Conservation (phyloP, 352 stramenopile genomes). For the Phytophthora gonapodyides region DNA sequence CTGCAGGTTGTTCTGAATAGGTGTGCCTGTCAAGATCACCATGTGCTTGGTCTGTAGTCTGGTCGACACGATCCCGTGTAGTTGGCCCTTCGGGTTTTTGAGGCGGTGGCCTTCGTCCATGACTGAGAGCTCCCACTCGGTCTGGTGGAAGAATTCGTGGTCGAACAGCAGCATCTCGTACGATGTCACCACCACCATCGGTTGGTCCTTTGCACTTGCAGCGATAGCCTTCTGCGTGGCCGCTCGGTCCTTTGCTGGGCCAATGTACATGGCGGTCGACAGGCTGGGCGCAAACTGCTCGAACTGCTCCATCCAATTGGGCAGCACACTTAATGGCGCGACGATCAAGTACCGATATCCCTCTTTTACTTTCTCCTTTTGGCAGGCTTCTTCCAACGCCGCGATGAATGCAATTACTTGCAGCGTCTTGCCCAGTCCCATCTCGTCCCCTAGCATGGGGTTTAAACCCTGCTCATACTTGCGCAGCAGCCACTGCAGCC, state of each 20-base stretch:
- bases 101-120: conserved; percentile 90
- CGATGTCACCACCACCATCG: conserved; percentile 71
- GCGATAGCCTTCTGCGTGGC: conserved; percentile 30
- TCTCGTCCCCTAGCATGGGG: conserved; percentile 81
- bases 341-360: conserved; percentile 54
- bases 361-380: conserved; percentile 7
- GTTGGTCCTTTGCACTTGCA: conserved; percentile 17
- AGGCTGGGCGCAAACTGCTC: conserved; percentile 66
- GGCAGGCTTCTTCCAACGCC: conserved; percentile 37
- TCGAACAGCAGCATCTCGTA: conserved; percentile 77
- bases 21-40: conserved; percentile 82
- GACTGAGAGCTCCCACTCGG: conserved; percentile 64
- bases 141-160: conserved; percentile 52
- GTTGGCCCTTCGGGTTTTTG: conserved; percentile 79
- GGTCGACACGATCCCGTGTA: conserved; percentile 55
- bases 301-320: conserved; percentile 87
- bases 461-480: conserved; percentile 70
- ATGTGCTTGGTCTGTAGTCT: conserved; percentile 45
- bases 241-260: conserved; percentile 52
- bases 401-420: conserved; percentile 78
- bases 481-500: conserved; percentile 65
- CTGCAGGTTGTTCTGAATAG: conserved; percentile 86
- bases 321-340: conserved; percentile 78
- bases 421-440: conserved; percentile 85
- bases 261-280: conserved; percentile 56